Base-by-base conservation (phyloP, 1,284 basidiomycete species). In the Ustilago xerochloae region DNA sequence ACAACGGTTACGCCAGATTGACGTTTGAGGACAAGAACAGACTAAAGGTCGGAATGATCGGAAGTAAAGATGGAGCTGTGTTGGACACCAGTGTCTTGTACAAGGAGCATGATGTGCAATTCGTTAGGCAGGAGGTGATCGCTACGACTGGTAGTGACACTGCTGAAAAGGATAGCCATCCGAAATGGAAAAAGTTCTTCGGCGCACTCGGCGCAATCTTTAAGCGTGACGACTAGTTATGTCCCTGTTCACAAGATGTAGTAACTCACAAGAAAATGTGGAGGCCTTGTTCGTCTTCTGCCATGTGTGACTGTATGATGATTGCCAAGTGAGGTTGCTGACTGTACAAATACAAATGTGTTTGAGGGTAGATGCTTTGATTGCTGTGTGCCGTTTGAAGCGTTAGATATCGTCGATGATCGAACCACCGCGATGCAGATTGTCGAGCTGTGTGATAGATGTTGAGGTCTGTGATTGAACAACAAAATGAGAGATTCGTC, bases 1-100 rank as follows among this genome's bases (percentile, higher is more conserved):
- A 71, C 59, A 71, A 71, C 38, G 68, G 68, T 0, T 66, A 71
- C 39, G 68, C 68, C 1, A 71, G 77, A 26, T 68, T 85, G 35
- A 79, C 73, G 28, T 81, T 85, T 45, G 55, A 72, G 60, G 84
- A 84, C 59, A 63, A 52, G 35, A 84, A 80, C 35, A 41, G 50
- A 10, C 32, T 71, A 24, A 57, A 59, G 35, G 68, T 71, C 29
- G 68, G 66, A 18, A 66, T 71, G 68, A 62, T 77, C 48, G 55
- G 63, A 36, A 75, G 73, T 18, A 67, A 63, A 20, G 48, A 67
- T 33, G 75, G 75, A 15, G 46, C 26, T 3, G 57, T 74, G 26
- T 43, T 77, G 16, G 75, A 77, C 53, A 55, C 67, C 12, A 65
- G 73, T 4, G 61, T 57, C 20, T 51, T 77, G 32, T 64, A 61